Evolutionary conservation across 2,329 filamentous ascomycete species (phyloP).

Genomic region (Fusarium decemcellulare): DNA sequence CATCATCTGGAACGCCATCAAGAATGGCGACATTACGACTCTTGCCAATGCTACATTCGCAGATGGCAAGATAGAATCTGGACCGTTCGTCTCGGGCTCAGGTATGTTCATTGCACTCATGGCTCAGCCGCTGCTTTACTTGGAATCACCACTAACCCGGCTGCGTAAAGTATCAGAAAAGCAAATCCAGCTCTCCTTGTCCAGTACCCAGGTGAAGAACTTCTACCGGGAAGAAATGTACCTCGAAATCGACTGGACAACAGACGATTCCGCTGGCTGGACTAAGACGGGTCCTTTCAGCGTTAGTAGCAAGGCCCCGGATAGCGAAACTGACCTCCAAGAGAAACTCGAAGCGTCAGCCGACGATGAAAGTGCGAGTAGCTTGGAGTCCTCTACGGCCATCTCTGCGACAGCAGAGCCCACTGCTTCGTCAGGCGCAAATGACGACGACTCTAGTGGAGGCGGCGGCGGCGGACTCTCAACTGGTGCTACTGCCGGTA

Average conservation of each 20-base stretch:
- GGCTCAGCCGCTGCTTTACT: too few species aligned
- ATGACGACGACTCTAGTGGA: not conserved
- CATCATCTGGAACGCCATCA: too few species aligned
- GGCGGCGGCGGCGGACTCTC: constrained; percentile 50
- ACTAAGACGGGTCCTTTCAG: constrained; percentile 27
- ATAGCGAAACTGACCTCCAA: not conserved
- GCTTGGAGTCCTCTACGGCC: not conserved
- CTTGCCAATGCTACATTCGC: not conserved
- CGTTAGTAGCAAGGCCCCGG: constrained; percentile 7
- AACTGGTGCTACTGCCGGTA: constrained; percentile 62
- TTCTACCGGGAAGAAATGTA: constrained; percentile 25
- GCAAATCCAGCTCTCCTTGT: constrained; percentile 6
- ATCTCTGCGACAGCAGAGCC: not conserved
- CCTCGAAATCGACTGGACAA: constrained; percentile 25
- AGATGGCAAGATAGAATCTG: not conserved
- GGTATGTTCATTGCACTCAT: too few species aligned
- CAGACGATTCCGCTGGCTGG: not conserved
- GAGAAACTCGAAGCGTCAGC: not conserved
- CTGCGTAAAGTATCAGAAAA: not conserved
- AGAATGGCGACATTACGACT: not conserved
- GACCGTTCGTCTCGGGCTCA: not conserved
- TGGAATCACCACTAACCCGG: not conserved
- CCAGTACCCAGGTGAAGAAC: not conserved
- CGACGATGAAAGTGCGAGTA: too few species aligned
- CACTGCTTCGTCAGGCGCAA: not conserved